Conservation (phyloP, 208 protist genomes). For the Pavlovales sp. region DNA sequence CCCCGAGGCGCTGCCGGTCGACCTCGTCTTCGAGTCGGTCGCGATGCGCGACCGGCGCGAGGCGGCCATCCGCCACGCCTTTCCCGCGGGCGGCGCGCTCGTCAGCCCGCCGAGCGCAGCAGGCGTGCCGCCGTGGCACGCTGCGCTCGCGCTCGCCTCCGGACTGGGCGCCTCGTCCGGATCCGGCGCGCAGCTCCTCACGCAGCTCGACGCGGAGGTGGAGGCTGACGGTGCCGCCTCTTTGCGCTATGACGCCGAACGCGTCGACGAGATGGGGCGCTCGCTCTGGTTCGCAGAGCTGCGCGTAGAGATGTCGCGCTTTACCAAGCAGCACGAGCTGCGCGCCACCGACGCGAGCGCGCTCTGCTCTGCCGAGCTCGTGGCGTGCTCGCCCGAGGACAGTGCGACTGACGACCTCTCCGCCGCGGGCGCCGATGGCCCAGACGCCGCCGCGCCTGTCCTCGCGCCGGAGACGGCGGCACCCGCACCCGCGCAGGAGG, state of each 20-base stretch:
- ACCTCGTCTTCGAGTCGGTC: background rate
- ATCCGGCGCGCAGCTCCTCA: no score
- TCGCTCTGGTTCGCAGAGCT: background rate
- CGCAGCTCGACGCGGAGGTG: background rate
- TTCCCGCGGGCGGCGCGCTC: background rate
- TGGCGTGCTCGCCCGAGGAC: no score
- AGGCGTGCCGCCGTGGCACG: background rate
- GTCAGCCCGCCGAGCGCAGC: background rate
- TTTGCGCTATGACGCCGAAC: background rate
- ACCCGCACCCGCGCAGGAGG: background rate
- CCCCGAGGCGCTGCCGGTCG: background rate
- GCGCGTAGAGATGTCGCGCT: background rate
- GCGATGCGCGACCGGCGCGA: background rate
- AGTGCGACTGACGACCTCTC: no score
- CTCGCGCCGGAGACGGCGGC: no score
- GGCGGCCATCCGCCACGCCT: background rate
- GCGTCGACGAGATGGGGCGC: background rate
- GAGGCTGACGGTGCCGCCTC: no score
- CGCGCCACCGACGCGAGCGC: background rate
- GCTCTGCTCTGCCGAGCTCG: background rate
- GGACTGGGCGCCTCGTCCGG: background rate
- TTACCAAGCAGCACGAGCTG: conserved; percentile 5
- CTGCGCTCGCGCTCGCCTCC: background rate
- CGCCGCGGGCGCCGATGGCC: no score
- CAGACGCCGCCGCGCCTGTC: no score